Evolutionary conservation across 2,329 filamentous ascomycete species (phyloP).

Genomic region (Trichoderma breve): DNA sequence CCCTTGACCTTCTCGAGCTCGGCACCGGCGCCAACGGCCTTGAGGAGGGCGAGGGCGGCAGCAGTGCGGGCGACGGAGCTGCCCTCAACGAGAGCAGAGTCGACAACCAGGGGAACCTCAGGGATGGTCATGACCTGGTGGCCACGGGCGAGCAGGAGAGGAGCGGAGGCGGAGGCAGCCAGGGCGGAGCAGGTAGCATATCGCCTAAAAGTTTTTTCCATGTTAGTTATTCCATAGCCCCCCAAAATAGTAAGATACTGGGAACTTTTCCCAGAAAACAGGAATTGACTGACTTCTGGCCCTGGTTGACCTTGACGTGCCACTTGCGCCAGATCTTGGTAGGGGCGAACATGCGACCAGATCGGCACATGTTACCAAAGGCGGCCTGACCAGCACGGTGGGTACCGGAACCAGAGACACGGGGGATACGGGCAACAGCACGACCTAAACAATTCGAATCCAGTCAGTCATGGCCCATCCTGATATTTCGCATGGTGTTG

Average conservation of each 20-base stretch:
- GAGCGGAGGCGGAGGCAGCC: constrained; percentile 90
- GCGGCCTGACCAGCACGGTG: constrained; percentile 99
- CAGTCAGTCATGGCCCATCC: not conserved
- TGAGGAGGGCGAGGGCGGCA: constrained; percentile 80
- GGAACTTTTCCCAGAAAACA: not conserved
- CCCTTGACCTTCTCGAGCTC: constrained; percentile 95
- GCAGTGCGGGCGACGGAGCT: constrained; percentile 84
- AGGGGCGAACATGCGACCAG: constrained; percentile 99
- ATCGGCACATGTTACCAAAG: constrained; percentile 99
- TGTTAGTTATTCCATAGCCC: constrained; percentile 24
- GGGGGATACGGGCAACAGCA: constrained; percentile 99
- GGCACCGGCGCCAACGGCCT: constrained; percentile 82
- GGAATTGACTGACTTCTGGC: constrained; percentile 73
- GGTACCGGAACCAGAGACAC: constrained; percentile 99
- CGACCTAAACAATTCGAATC: constrained; percentile 62
- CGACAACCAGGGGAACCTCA: constrained; percentile 95
- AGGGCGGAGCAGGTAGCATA: constrained; percentile 97
- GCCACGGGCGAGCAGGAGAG: constrained; percentile 93
- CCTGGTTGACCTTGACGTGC: constrained; percentile 99
- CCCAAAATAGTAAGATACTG: not conserved
- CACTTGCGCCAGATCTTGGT: constrained; percentile 99
- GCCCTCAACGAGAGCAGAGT: constrained; percentile 82
- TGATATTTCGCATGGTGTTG: not conserved
- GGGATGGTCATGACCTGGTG: constrained; percentile 90
- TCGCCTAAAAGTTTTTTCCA: constrained; percentile 56